Conservation (phyloP, 805 yeast species). For the Blastobotrys robertii region DNA sequence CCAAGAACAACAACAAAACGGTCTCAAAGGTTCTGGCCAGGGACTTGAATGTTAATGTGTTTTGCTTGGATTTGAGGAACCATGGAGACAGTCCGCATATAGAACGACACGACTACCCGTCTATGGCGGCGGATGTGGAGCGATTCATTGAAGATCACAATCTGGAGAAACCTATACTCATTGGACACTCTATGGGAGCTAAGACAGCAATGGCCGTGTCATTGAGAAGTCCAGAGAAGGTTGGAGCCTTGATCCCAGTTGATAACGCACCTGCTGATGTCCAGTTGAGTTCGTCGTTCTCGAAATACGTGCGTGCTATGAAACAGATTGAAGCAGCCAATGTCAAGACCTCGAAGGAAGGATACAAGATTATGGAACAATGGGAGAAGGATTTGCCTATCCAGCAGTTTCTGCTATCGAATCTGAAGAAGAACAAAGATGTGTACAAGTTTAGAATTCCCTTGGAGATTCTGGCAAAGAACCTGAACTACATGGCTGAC, state of each 20-base stretch:
- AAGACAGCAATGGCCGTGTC: slow-evolving; percentile 86
- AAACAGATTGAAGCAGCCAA: slow-evolving; percentile 41
- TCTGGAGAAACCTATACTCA: slow-evolving; percentile 25
- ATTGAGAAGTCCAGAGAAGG: slow-evolving; percentile 51
- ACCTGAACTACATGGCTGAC: slow-evolving; percentile 56
- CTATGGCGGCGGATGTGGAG: slow-evolving; percentile 82
- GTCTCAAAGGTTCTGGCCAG: slow-evolving; percentile 48
- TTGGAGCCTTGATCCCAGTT: slow-evolving; percentile 58
- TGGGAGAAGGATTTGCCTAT: slow-evolving; percentile 53
- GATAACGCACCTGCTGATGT: slow-evolving; percentile 84
- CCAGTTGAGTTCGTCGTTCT: slow-evolving; percentile 48
- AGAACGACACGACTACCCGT: slow-evolving; percentile 62
- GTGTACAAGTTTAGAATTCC: slow-evolving; percentile 51
- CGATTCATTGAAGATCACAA: slow-evolving; percentile 44
- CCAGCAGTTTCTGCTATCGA: slow-evolving; percentile 71
- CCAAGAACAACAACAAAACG: slow-evolving; percentile 66
- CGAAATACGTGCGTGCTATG: slow-evolving; percentile 56
- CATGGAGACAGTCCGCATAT: slow-evolving; percentile 87
- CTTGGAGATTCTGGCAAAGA: slow-evolving; percentile 52
- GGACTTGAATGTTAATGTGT: slow-evolving; percentile 26
- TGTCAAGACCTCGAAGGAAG: slow-evolving; percentile 49
- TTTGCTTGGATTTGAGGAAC: slow-evolving; percentile 61
- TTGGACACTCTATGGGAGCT: slow-evolving; percentile 62
- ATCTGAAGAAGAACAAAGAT: slow-evolving; percentile 40
- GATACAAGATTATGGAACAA: slow-evolving; percentile 49